phyloP scores from a whole-genome alignment of 78 protist species.

The Guillardia theta region DNA sequence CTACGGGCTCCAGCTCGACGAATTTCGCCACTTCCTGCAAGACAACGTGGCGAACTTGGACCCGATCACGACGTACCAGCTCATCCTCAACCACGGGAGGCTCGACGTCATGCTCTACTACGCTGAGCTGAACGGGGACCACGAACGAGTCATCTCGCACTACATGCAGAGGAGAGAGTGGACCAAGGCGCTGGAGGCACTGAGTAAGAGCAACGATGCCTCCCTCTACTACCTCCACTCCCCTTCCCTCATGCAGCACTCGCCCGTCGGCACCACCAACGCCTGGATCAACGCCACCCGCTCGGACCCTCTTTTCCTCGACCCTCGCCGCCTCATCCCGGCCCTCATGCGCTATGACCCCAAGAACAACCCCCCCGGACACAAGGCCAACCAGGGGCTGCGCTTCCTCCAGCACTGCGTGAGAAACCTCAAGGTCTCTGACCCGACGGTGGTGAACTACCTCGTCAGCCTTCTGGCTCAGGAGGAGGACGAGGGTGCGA shows the following conservation, averaged over 20 bases:
- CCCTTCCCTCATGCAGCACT: slow-evolving; percentile 80
- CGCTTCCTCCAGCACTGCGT: slow-evolving; percentile 80
- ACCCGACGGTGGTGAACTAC: slow-evolving; percentile 66
- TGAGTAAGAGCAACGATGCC: slow-evolving; percentile 46
- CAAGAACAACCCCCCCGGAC: slow-evolving; percentile 14
- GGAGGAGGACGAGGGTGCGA: slow-evolving; percentile 67
- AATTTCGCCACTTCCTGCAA: background rate
- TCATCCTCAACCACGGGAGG: slow-evolving; percentile 83
- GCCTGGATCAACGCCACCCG: slow-evolving; percentile 64
- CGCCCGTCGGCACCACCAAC: slow-evolving; percentile 76
- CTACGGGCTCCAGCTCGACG: background rate
- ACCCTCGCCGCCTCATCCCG: slow-evolving; percentile 82
- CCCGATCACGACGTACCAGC: slow-evolving; percentile 70
- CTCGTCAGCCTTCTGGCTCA: slow-evolving; percentile 81
- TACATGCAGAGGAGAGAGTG: slow-evolving; percentile 59
- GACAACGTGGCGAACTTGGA: background rate
- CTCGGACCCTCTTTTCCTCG: background rate
- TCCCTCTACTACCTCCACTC: slow-evolving; percentile 77
- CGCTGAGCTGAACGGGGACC: slow-evolving; percentile 78
- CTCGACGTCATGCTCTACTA: slow-evolving; percentile 79
- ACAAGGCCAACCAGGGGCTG: slow-evolving; percentile 82
- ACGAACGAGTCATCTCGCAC: slow-evolving; percentile 82
- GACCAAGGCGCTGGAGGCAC: slow-evolving; percentile 61
- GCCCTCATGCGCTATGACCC: slow-evolving; percentile 85
- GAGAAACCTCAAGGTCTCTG: slow-evolving; percentile 48